A percentile compares a stretch with the other conserved stretches of the same genome.
Conservation (phyloP, 805 yeast genomes). For the Saturnispora dispora region DNA sequence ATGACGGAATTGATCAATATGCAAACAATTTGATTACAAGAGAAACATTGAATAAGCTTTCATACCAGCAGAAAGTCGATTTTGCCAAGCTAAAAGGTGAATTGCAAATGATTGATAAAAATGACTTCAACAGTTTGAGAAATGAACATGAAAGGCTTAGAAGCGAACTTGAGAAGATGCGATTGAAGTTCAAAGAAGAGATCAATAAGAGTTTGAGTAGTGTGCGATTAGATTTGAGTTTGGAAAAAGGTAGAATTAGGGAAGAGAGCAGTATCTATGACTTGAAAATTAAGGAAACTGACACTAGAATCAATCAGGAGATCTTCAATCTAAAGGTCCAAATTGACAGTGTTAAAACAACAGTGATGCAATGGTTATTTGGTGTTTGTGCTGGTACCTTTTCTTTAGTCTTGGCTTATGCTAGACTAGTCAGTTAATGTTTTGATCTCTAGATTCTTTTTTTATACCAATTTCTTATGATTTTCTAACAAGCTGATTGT, state of each 20-base stretch:
- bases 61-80: conserved; percentile 94
- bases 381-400: conserved; percentile 98
- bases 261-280: conserved; percentile 93
- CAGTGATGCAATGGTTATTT: conserved; percentile 96
- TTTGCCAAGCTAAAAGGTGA: conserved; percentile 93
- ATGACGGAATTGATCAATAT: conserved; percentile 69
- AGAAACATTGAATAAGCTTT: conserved; percentile 71
- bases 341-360: conserved; percentile 90
- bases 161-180: conserved; percentile 76
- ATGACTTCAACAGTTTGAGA: conserved; percentile 72
- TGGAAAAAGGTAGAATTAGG: conserved; percentile 91
- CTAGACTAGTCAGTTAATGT: conserved; percentile 43
- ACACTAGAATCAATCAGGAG: conserved; percentile 91
- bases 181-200: conserved; percentile 81
- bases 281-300: conserved; percentile 87
- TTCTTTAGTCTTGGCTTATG: conserved; percentile 87
- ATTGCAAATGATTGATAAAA: conserved; percentile 75
- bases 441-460: background rate
- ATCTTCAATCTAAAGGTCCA: conserved; percentile 91
- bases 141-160: conserved; percentile 81
- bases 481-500: too few species aligned
- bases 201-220: conserved; percentile 84
- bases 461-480: background rate
- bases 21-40: conserved; percentile 75
- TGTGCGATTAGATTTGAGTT: conserved; percentile 79